A percentile compares a stretch with the other conserved stretches of the same genome.
Evolutionary conservation across 1,284 basidiomycete species (phyloP).

Genomic region (Trichosporon faecale): DNA sequence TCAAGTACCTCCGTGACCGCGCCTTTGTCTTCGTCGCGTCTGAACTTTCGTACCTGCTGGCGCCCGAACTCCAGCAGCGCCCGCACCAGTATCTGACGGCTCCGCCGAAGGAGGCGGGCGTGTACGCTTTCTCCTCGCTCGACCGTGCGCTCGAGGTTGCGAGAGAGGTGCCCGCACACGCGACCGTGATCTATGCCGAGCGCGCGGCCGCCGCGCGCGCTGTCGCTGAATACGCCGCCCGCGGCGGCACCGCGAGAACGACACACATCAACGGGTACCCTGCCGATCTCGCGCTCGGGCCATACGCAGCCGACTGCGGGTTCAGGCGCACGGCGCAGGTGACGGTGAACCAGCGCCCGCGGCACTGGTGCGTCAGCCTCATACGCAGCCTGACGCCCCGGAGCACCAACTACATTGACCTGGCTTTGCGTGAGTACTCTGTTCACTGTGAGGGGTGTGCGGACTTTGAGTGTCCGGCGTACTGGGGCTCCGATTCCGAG

Average conservation of each 20-base stretch:
- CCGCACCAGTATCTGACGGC: neutral
- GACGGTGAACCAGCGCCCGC: neutral
- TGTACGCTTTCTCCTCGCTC: neutral
- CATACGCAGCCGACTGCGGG: neutral
- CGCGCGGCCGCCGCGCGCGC: neutral
- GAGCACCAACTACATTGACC: neutral
- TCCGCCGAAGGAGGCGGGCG: neutral
- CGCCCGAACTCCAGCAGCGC: neutral
- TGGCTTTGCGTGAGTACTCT: neutral
- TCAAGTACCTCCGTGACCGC: neutral
- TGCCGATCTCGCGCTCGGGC: neutral
- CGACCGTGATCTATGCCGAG: conserved; percentile 4
- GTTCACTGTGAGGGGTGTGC: neutral
- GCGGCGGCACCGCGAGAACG: neutral
- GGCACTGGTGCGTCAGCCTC: conserved; percentile 6
- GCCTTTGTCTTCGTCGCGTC: neutral
- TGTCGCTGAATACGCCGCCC: neutral
- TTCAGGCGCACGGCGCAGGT: neutral
- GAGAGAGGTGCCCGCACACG: neutral
- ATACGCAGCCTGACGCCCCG: neutral
- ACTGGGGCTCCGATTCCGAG: neutral
- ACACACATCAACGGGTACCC: conserved; percentile 1
- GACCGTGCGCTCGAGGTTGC: neutral
- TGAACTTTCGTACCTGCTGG: neutral
- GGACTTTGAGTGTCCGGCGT: neutral